Evolutionary conservation across 305 asterid species (phyloP).

Genomic region (Plantago lanceolata): DNA sequence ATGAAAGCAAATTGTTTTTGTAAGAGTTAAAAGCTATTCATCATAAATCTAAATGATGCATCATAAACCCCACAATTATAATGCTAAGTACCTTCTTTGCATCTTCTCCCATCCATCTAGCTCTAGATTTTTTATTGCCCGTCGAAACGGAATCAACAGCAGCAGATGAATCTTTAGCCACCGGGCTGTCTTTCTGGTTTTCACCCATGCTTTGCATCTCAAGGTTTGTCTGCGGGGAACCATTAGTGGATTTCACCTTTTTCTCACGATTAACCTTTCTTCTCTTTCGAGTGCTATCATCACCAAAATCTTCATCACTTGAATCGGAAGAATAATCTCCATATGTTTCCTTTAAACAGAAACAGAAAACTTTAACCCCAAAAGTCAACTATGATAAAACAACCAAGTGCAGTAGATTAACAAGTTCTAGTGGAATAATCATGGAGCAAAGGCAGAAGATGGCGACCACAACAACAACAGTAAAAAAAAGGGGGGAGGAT

Average conservation of each 20-base stretch:
- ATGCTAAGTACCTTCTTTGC: conserved; percentile 53
- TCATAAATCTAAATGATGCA: neutral
- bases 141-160: conserved; percentile 43
- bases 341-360: conserved; percentile 60
- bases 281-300: conserved; percentile 43
- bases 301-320: conserved; percentile 82
- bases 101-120: conserved; percentile 59
- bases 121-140: conserved; percentile 30
- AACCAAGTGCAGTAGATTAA: conserved; percentile 19
- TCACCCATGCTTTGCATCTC: conserved; percentile 27
- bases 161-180: conserved; percentile 27
- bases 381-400: conserved; percentile 22
- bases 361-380: conserved; percentile 20
- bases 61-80: neutral
- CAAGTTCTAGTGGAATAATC: conserved; percentile 2
- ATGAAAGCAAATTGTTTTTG: neutral
- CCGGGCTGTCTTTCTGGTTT: conserved; percentile 30
- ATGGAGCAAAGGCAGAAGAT: neutral
- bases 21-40: neutral
- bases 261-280: conserved; percentile 36
- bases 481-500: no score
- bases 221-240: conserved; percentile 26
- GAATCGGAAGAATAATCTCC: conserved; percentile 74
- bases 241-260: conserved; percentile 27
- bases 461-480: neutral